These are phyloP conservation scores for Arabidopsis hybrid DNA, from an alignment of 441 rosid genomes.

Conservation along the genomic window DNA sequence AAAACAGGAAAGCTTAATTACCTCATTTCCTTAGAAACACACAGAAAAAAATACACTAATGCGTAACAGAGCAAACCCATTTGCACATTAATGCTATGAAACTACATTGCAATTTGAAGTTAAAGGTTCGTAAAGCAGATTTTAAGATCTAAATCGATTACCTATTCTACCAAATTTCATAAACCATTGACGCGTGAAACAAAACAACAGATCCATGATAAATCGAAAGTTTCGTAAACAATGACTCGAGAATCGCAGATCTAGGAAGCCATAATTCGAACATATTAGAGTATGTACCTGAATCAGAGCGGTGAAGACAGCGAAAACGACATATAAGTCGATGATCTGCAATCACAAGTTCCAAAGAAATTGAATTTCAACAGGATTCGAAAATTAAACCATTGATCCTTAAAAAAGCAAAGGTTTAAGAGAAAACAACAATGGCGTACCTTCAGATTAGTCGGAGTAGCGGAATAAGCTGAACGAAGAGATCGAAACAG, in stretches of 20 bases:
- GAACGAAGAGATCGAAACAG: slow-evolving; percentile 85
- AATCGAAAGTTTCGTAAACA: background rate
- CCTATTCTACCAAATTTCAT: background rate
- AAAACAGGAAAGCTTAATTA: no score
- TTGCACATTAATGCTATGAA: slow-evolving; percentile 12
- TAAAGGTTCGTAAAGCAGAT: background rate
- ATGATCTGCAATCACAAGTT: slow-evolving; percentile 61
- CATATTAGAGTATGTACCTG: slow-evolving; percentile 64
- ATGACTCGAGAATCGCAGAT: slow-evolving; percentile 27
- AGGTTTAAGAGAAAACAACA: slow-evolving; percentile 26
- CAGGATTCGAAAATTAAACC: background rate
- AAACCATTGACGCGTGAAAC: background rate
- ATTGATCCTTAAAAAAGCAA: background rate
- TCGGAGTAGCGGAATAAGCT: slow-evolving; percentile 87
- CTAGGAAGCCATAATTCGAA: slow-evolving; percentile 5
- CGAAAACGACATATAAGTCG: slow-evolving; percentile 84
- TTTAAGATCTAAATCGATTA: slow-evolving; percentile 19
- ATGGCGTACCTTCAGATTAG: slow-evolving; percentile 70
- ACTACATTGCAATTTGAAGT: slow-evolving; percentile 6
- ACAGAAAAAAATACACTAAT: background rate
- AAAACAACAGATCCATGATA: slow-evolving; percentile 5
- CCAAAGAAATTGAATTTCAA: background rate
- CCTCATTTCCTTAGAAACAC: no score
- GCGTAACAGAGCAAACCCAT: background rate
- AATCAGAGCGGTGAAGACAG: slow-evolving; percentile 81